phyloP scores from a whole-genome alignment of 2,329 filamentous ascomycete species.

The Stagonosporopsis chrysanthemi region DNA sequence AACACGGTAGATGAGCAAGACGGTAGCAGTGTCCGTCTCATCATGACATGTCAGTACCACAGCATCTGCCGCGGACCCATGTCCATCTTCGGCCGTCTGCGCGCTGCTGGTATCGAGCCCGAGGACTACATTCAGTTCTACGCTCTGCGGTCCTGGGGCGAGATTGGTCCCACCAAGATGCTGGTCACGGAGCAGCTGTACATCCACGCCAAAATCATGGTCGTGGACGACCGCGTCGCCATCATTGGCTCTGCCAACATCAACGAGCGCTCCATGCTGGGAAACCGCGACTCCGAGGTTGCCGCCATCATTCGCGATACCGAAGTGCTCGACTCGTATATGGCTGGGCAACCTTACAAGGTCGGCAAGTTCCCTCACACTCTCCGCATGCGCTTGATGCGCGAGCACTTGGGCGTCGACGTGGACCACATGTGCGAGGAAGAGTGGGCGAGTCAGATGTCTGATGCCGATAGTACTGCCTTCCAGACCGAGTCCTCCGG shows the following conservation, averaged over 20 bases:
- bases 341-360: conserved; percentile 87
- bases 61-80: conserved; percentile 93
- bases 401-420: conserved; percentile 94
- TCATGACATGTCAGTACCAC: conserved; percentile 95
- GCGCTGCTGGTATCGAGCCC: conserved; percentile 82
- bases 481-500: conserved; percentile 47
- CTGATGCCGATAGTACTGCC: conserved; percentile 74
- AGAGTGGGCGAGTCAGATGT: conserved; percentile 44
- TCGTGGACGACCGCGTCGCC: conserved; percentile 91
- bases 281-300: conserved; percentile 88
- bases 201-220: conserved; percentile 96
- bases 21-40: conserved; percentile 90
- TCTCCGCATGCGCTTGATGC: conserved; percentile 90
- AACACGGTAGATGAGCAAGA: conserved; percentile 95
- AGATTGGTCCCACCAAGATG: conserved; percentile 80
- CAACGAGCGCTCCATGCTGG: conserved; percentile 96
- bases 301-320: conserved; percentile 91
- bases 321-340: conserved; percentile 88
- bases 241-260: conserved; percentile 98
- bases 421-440: conserved; percentile 76
- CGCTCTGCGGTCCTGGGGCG: conserved; percentile 89
- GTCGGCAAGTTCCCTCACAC: conserved; percentile 94
- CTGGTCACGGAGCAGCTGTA: conserved; percentile 96
- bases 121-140: conserved; percentile 97
- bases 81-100: conserved; percentile 88